Evolutionary conservation across 495 filamentous ascomycete genomes (phyloP).

Genomic region (Neurospora tetrasperma): DNA sequence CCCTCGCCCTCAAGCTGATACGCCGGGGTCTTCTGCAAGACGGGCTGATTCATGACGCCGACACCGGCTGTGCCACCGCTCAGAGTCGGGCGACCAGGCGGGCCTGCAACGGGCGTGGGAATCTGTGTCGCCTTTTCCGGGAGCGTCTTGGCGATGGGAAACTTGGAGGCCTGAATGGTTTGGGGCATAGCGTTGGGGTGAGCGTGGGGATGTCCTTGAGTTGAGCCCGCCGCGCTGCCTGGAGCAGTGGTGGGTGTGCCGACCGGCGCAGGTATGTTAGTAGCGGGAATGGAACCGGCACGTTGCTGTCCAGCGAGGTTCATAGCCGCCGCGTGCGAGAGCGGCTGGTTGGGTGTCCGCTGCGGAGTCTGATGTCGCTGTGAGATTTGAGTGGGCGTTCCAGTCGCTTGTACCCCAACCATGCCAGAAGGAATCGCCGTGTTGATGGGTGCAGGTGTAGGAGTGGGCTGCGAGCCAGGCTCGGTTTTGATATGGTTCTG

Average conservation of each 20-base stretch:
- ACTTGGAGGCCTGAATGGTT: constrained; percentile 40
- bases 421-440: constrained; percentile 35
- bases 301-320: constrained; percentile 33
- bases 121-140: constrained; percentile 48
- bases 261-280: constrained; percentile 22
- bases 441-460: constrained; percentile 32
- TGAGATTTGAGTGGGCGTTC: constrained; percentile 35
- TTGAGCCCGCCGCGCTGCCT: constrained; percentile 22
- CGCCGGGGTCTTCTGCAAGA: constrained; percentile 65
- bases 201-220: constrained; percentile 45
- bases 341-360: constrained; percentile 31
- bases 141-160: constrained; percentile 74
- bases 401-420: constrained; percentile 27
- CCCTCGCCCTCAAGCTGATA: constrained; percentile 83
- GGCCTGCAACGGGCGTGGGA: constrained; percentile 50
- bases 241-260: constrained; percentile 14
- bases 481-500: constrained; percentile 30
- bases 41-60: constrained; percentile 78
- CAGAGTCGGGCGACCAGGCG: constrained; percentile 60
- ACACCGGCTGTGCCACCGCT: constrained; percentile 57
- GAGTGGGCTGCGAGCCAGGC: constrained; percentile 24
- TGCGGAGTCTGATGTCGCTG: constrained; percentile 36
- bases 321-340: constrained; percentile 37
- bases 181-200: constrained; percentile 24
- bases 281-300: constrained; percentile 24